Evolutionary conservation across 1,139 yeast species (phyloP).

Genomic region (Hemisphaericaspora subhashii): DNA sequence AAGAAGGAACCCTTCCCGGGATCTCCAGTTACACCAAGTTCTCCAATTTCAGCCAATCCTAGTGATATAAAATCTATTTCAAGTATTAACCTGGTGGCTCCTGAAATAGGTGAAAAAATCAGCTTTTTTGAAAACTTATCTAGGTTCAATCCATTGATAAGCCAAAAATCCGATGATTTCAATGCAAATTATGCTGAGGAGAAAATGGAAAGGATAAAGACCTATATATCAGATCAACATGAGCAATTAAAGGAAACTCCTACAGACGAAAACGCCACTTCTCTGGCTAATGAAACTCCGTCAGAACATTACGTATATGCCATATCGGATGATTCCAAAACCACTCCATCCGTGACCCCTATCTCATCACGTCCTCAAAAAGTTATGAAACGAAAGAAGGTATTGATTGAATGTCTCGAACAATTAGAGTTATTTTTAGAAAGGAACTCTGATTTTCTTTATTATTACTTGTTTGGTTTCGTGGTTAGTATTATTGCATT

Average conservation of each 20-base stretch:
- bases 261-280: neutral
- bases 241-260: conserved; percentile 1
- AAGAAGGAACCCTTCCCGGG: neutral
- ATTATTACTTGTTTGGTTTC: conserved; percentile 18
- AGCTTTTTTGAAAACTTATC: conserved; percentile 30
- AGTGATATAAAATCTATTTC: conserved; percentile 4
- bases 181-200: conserved; percentile 22
- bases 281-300: too few species aligned
- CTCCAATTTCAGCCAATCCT: conserved; percentile 1
- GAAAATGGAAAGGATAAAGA: conserved; percentile 19
- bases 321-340: neutral
- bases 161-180: conserved; percentile 25
- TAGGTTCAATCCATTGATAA: conserved; percentile 26
- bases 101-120: conserved; percentile 14
- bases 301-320: too few species aligned
- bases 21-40: conserved; percentile 3
- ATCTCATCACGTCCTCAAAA: neutral
- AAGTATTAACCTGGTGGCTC: conserved; percentile 11
- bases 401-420: conserved; percentile 8
- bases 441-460: conserved; percentile 19
- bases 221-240: conserved; percentile 16
- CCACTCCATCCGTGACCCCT: neutral
- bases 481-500: conserved; percentile 12
- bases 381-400: conserved; percentile 1
- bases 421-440: conserved; percentile 17